Conservation (phyloP, 2,329 filamentous ascomycete genomes). For the Aphanoascus verrucosus region DNA sequence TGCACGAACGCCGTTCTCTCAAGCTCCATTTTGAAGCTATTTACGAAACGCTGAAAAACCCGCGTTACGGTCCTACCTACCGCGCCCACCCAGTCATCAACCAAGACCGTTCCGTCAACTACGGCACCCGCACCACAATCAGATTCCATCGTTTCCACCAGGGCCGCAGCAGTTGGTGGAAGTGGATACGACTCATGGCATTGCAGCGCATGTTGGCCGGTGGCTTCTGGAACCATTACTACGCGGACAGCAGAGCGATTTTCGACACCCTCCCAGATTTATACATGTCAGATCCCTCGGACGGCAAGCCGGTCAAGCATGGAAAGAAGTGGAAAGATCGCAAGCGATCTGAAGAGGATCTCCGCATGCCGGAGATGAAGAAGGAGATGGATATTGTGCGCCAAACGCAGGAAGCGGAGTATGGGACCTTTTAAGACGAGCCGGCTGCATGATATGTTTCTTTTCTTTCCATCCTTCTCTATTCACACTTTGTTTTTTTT, state of each 20-base stretch:
- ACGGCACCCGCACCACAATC: conserved; percentile 53
- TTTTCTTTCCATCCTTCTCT: too few relatives aligned
- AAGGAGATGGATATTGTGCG: not conserved
- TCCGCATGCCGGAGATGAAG: not conserved
- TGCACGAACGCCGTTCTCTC: conserved; percentile 51
- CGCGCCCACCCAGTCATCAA: conserved; percentile 48
- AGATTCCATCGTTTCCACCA: conserved; percentile 50
- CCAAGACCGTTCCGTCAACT: conserved; percentile 47
- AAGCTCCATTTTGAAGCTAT: conserved; percentile 58
- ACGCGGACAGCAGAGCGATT: conserved; percentile 49
- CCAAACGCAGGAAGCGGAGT: too few relatives aligned
- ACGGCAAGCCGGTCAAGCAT: not conserved
- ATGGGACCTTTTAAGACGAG: too few relatives aligned
- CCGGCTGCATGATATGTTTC: too few relatives aligned
- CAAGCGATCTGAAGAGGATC: not conserved
- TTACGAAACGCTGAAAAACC: conserved; percentile 54
- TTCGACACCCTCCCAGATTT: conserved; percentile 45
- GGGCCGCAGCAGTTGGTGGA: conserved; percentile 64
- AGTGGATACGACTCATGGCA: conserved; percentile 52
- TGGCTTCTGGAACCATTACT: conserved; percentile 53
- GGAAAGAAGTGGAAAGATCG: not conserved
- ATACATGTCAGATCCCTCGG: too few relatives aligned
- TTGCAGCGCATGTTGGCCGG: conserved; percentile 51
- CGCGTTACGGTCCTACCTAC: conserved; percentile 55
- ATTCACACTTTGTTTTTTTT: too few relatives aligned